Percentiles rank a stretch among this genome's conserved stretches.
phyloP scores from a whole-genome alignment of 306 rosid species.

The Glycyrrhiza uralensis region DNA sequence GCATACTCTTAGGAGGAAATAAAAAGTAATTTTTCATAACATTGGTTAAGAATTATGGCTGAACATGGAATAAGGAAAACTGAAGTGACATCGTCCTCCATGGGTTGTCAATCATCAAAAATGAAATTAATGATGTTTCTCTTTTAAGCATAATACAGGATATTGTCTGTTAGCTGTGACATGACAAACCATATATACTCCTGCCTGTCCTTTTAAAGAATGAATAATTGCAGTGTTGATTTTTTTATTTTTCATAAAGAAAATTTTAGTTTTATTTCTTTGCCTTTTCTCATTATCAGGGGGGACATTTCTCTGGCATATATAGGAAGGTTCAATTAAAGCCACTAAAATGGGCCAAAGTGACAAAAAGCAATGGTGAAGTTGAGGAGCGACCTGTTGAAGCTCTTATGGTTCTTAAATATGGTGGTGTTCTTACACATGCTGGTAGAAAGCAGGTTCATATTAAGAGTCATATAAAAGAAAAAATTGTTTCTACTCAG shows the following conservation, averaged over 20 bases:
- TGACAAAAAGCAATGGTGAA: constrained; percentile 64
- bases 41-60: neutral
- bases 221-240: constrained; percentile 14
- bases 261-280: constrained; percentile 12
- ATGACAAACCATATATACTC: constrained; percentile 2
- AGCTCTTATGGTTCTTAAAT: constrained; percentile 97
- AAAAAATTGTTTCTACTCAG: neutral
- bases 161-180: constrained; percentile 14
- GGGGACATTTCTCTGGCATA: constrained; percentile 97
- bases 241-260: neutral
- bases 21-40: neutral
- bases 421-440: constrained; percentile 98
- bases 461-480: neutral
- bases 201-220: constrained; percentile 1
- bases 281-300: constrained; percentile 49
- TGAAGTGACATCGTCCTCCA: neutral
- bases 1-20: neutral
- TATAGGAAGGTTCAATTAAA: constrained; percentile 96
- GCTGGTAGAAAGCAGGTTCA: constrained; percentile 98
- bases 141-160: constrained; percentile 18
- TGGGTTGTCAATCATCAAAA: neutral
- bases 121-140: constrained; percentile 6
- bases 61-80: constrained; percentile 1
- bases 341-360: constrained; percentile 89
- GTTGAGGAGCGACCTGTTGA: constrained; percentile 92